Percentiles rank a stretch among this genome's conserved stretches.
Evolutionary conservation across 768 basidiomycete species (phyloP).

Genomic region (Termitomyces sp.): DNA sequence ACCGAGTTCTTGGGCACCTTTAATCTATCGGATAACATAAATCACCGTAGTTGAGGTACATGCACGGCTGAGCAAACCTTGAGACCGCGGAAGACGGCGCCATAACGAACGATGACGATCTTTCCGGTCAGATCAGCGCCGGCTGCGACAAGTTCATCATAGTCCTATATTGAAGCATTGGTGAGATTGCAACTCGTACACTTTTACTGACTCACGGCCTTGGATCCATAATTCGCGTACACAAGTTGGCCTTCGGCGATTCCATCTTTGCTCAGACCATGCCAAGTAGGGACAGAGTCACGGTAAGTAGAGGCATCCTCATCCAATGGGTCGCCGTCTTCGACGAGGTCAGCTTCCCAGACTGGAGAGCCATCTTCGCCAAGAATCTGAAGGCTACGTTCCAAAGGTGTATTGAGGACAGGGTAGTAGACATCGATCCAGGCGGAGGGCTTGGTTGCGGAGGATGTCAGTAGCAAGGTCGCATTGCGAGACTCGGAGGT

Average conservation of each 20-base stretch:
- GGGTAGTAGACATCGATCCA: slow-evolving; percentile 92
- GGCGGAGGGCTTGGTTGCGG: slow-evolving; percentile 46
- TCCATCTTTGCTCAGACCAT: slow-evolving; percentile 76
- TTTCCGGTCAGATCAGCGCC: slow-evolving; percentile 75
- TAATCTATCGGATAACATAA: slow-evolving; percentile 39
- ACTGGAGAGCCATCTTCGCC: slow-evolving; percentile 43
- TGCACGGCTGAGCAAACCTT: slow-evolving; percentile 44
- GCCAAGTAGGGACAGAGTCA: slow-evolving; percentile 74
- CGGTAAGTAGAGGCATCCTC: slow-evolving; percentile 63
- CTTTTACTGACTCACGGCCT: slow-evolving; percentile 32
- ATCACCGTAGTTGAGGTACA: slow-evolving; percentile 15
- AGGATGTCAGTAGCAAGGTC: slow-evolving; percentile 49
- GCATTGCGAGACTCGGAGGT: slow-evolving; percentile 59
- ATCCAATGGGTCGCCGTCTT: slow-evolving; percentile 67
- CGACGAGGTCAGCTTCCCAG: slow-evolving; percentile 71
- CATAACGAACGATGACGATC: slow-evolving; percentile 77
- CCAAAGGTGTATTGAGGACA: slow-evolving; percentile 72
- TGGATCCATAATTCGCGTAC: slow-evolving; percentile 77
- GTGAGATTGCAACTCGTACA: not conserved
- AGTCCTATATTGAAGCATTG: slow-evolving; percentile 25
- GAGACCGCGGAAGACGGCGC: slow-evolving; percentile 73
- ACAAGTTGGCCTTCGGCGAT: slow-evolving; percentile 64
- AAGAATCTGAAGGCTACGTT: slow-evolving; percentile 63
- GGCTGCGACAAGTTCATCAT: slow-evolving; percentile 45
- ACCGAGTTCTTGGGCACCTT: slow-evolving; percentile 80